Evolutionary conservation across 805 yeast genomes (phyloP), one percentile per base, ranked within the genome.

Genomic region (Dipodascus geniculatus): DNA sequence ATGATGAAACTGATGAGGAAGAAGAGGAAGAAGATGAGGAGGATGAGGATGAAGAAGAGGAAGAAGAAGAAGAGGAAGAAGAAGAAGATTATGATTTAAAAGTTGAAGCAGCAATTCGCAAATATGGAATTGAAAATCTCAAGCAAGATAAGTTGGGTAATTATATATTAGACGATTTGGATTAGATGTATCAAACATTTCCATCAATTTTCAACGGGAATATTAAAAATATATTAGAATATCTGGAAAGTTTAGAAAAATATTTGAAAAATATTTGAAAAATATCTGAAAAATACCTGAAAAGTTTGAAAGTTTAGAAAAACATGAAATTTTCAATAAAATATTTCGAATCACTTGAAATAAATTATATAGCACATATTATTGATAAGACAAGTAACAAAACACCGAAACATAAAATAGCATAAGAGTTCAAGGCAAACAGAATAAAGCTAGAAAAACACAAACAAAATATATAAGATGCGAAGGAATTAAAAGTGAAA

Each of bases 111-210:
- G 55, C 51, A 23, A 56, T 56, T 35, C 55, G 50, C 16, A 53
- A 52, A 20, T 52, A 77, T 78, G 62, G 87, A 17, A 57, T 57
- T 48, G 60, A 57, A 48, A 57, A 57, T 48, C 48, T 87, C 58
- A 85, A 84, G 65, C 81, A 84, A 83, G 96, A 87, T 65, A 85
- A 82, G 61, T 65, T 87, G 48, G 96, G 96, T 44, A 87, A 87
- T 67, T 87, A 87, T 65, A 82, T 85, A 33, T 65, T 87, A 42
- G 87, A 84, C 16, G 54, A 51, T 6, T 51, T 33, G 17, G 22
- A 23, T 19, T 16, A 19, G 19, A 20, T 35, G 52, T 23, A 49
- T n/a, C 11, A 28, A 28, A 28, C 35, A 28, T 28, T 28, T 28
- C 14, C 8, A 8, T 28, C 35, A 28, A 8, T 14, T 28, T 14